phyloP scores from a whole-genome alignment of 164 flowering plant species.

The Cinnamomum micranthum region DNA sequence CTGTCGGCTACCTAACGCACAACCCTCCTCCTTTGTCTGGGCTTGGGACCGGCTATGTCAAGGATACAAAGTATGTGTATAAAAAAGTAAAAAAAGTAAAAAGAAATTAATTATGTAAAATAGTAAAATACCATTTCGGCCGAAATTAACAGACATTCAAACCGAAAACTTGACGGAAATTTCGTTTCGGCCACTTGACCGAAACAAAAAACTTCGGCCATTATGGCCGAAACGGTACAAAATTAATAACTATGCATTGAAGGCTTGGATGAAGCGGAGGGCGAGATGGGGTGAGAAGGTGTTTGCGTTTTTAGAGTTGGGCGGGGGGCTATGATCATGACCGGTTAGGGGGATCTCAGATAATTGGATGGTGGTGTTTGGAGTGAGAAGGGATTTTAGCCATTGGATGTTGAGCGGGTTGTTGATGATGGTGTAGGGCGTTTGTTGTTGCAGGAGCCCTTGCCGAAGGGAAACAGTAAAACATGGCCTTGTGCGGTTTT shows the following conservation, averaged over 20 bases:
- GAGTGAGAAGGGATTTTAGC: neutral
- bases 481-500: neutral
- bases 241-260: neutral
- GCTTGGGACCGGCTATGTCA: too few species aligned
- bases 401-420: slow-evolving; percentile 8
- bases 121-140: too few species aligned
- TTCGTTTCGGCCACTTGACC: too few species aligned
- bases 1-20: too few species aligned
- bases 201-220: too few species aligned
- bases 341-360: slow-evolving; percentile 11
- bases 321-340: slow-evolving; percentile 11
- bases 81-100: too few species aligned
- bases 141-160: too few species aligned
- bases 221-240: too few species aligned
- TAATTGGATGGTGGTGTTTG: neutral
- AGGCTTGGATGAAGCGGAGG: neutral
- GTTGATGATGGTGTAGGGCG: neutral
- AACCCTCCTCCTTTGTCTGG: too few species aligned
- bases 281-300: slow-evolving; percentile 1
- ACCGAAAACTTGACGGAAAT: too few species aligned
- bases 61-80: too few species aligned
- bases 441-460: neutral
- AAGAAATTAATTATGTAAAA: too few species aligned
- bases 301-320: slow-evolving; percentile 12
- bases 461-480: slow-evolving; percentile 13